Percentiles rank a stretch among this genome's conserved stretches.
Evolutionary conservation across 31 red algal species (phyloP).

Genomic region (Endocladia muricata): DNA sequence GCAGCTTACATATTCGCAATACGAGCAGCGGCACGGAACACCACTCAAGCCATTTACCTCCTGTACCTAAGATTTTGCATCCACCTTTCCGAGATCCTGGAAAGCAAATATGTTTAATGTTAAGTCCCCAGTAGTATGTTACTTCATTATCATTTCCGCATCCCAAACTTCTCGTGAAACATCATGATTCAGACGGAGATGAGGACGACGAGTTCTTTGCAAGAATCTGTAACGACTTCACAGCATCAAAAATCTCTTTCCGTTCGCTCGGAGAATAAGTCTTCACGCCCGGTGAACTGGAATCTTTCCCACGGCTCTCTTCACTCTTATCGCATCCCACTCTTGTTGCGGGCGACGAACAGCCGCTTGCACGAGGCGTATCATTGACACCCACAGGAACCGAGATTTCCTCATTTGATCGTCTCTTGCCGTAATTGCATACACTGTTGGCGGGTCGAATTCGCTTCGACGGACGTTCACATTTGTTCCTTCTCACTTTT

Average conservation of each 20-base stretch:
- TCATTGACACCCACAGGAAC: neutral
- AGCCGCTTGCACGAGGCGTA: neutral
- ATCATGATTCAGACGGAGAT: no score
- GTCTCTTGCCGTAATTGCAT: neutral
- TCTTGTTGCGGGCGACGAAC: neutral
- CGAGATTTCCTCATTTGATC: neutral
- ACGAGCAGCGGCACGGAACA: no score
- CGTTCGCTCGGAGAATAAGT: slow-evolving; percentile 43
- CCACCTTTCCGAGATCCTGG: no score
- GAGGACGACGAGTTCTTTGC: slow-evolving; percentile 44
- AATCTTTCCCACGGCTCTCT: slow-evolving; percentile 8
- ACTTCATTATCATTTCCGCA: no score
- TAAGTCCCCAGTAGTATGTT: no score
- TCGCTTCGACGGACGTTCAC: neutral
- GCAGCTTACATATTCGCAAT: no score
- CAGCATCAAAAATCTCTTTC: slow-evolving; percentile 67
- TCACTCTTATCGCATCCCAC: neutral
- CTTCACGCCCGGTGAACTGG: slow-evolving; percentile 27
- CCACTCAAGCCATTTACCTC: no score
- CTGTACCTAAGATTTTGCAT: no score
- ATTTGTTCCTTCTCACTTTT: neutral
- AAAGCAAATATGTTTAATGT: no score
- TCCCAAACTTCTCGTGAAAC: no score
- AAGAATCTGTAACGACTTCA: slow-evolving; percentile 59
- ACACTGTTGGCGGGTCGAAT: neutral